Evolutionary conservation across 2,329 filamentous ascomycete species (phyloP).

Genomic region (Aspergillus sp.): DNA sequence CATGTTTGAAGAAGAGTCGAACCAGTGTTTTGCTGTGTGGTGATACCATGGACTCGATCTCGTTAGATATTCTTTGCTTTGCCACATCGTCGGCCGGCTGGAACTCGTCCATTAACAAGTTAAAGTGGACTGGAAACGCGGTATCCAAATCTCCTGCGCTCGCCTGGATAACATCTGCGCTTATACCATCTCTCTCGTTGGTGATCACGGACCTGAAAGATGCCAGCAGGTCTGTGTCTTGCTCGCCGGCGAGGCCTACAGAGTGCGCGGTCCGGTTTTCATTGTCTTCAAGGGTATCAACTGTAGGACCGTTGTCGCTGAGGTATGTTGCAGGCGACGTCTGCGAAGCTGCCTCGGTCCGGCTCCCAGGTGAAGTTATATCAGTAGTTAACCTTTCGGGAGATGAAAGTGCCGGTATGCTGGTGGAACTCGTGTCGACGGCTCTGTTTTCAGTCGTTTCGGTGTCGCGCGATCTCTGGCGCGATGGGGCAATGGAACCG

Average conservation of each 20-base stretch:
- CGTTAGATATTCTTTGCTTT: conserved; percentile 40
- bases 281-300: conserved; percentile 44
- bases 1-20: conserved; percentile 47
- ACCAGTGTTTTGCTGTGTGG: conserved; percentile 44
- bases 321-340: neutral
- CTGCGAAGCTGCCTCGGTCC: neutral
- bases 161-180: conserved; percentile 48
- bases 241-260: conserved; percentile 48
- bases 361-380: neutral
- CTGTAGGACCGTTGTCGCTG: neutral
- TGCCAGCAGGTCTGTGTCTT: conserved; percentile 49
- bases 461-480: neutral
- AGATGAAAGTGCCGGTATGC: neutral
- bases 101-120: conserved; percentile 47
- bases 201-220: conserved; percentile 50
- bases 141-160: conserved; percentile 29
- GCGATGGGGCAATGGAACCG: neutral
- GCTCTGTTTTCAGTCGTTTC: neutral
- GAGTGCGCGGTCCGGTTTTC: conserved; percentile 45
- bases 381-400: neutral
- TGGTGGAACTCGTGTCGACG: neutral
- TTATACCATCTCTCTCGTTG: conserved; percentile 42
- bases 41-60: conserved; percentile 45
- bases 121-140: conserved; percentile 47
- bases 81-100: conserved; percentile 44